Percentiles rank a stretch among this genome's conserved stretches.
Evolutionary conservation across 1,284 basidiomycete genomes (phyloP).

Genomic region (Xanthoconium separans): DNA sequence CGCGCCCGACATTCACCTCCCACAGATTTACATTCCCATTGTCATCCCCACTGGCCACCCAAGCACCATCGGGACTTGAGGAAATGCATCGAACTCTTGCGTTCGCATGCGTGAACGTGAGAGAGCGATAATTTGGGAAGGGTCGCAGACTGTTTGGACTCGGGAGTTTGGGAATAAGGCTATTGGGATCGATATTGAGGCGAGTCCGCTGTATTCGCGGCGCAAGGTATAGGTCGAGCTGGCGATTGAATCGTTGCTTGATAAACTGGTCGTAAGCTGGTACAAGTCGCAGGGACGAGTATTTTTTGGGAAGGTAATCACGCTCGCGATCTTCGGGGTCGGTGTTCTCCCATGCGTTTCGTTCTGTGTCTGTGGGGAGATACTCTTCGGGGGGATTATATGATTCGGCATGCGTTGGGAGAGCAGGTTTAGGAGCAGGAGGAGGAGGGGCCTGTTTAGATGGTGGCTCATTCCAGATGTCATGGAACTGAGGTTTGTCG

Average conservation of each 20-base stretch:
- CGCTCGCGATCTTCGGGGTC: constrained; percentile 92
- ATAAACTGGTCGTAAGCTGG: constrained; percentile 93
- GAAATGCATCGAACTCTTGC: constrained; percentile 76
- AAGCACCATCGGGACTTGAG: constrained; percentile 86
- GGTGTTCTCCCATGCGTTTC: constrained; percentile 78
- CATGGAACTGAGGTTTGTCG: constrained; percentile 78
- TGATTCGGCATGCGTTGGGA: constrained; percentile 92
- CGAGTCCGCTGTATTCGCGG: constrained; percentile 88
- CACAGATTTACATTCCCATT: constrained; percentile 86
- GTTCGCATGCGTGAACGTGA: constrained; percentile 72
- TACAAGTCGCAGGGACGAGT: constrained; percentile 83
- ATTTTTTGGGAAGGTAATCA: constrained; percentile 89
- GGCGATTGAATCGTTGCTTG: constrained; percentile 91
- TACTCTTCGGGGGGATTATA: constrained; percentile 99
- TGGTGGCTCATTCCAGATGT: constrained; percentile 84
- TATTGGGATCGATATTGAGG: constrained; percentile 89
- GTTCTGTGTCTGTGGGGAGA: constrained; percentile 87
- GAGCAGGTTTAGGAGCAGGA: constrained; percentile 88
- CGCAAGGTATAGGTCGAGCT: constrained; percentile 96
- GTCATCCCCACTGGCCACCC: constrained; percentile 93
- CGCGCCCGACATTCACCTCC: constrained; percentile 92
- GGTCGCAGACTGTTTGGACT: constrained; percentile 90
- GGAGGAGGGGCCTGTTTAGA: constrained; percentile 75
- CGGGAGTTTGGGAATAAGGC: constrained; percentile 94
- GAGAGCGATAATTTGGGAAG: constrained; percentile 86